phyloP scores from a whole-genome alignment of 2,329 filamentous ascomycete genomes.

The Aspergillus aculeatinus region DNA sequence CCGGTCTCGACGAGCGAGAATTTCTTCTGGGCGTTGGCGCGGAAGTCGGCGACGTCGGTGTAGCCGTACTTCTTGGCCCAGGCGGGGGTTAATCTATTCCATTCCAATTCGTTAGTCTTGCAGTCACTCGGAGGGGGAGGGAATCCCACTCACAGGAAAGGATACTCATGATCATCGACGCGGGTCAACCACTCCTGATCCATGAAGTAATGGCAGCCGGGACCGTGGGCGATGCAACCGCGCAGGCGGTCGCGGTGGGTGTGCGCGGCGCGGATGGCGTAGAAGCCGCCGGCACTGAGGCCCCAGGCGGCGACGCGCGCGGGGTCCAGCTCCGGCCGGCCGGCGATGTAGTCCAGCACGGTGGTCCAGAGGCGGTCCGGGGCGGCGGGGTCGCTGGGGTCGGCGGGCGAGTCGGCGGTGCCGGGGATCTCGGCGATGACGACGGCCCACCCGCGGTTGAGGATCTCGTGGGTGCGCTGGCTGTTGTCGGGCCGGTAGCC shows the following conservation, averaged over 20 bases:
- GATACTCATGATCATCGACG: conserved; percentile 67
- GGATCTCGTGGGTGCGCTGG: conserved; percentile 60
- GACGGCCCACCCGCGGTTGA: conserved; percentile 61
- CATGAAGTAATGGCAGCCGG: conserved; percentile 63
- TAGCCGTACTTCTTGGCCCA: conserved; percentile 65
- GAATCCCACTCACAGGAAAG: conserved; percentile 49
- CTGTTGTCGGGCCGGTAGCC: conserved; percentile 57
- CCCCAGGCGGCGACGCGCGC: conserved; percentile 62
- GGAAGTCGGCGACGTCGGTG: conserved; percentile 55
- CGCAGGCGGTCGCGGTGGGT: conserved; percentile 58
- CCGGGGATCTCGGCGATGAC: conserved; percentile 66
- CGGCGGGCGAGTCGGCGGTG: conserved; percentile 66
- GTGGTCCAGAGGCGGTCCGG: conserved; percentile 64
- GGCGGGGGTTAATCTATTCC: conserved; percentile 41
- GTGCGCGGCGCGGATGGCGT: conserved; percentile 66
- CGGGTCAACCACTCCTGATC: conserved; percentile 59
- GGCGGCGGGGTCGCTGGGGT: conserved; percentile 58
- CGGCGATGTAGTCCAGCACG: conserved; percentile 60
- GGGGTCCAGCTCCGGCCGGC: conserved; percentile 56
- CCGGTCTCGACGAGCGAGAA: conserved; percentile 63
- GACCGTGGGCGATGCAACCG: conserved; percentile 63
- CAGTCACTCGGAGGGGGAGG: neutral
- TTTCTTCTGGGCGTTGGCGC: conserved; percentile 55
- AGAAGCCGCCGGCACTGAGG: conserved; percentile 65
- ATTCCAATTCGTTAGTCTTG: too few species aligned